phyloP scores from a whole-genome alignment of 176 grass and related monocot species.

The Oryza nivara region DNA sequence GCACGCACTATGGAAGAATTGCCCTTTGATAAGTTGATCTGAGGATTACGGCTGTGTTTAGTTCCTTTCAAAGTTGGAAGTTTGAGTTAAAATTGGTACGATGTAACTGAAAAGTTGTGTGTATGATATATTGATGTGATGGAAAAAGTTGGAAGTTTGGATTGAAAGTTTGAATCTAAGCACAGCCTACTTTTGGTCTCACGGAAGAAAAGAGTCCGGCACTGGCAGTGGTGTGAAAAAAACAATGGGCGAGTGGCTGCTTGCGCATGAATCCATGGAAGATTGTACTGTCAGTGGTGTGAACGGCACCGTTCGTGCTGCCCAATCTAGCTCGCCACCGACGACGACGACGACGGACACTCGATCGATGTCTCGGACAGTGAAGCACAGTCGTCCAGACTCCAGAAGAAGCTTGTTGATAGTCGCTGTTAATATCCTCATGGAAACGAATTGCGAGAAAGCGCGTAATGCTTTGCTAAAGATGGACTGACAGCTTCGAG shows the following conservation, averaged over 20 bases:
- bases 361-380: not conserved
- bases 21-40: constrained; percentile 27
- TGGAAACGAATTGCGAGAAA: not conserved
- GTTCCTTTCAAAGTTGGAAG: too few relatives aligned
- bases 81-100: too few relatives aligned
- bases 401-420: not conserved
- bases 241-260: constrained; percentile 3
- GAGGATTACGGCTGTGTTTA: not conserved
- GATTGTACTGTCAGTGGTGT: not conserved
- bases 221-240: not conserved
- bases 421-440: not conserved
- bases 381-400: not conserved
- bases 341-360: not conserved
- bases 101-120: too few relatives aligned
- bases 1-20: not conserved
- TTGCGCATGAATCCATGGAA: constrained; percentile 4
- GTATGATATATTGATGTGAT: too few relatives aligned
- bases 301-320: constrained; percentile 27
- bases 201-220: not conserved
- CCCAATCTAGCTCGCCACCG: not conserved
- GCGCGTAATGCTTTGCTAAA: not conserved
- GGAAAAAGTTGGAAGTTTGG: too few relatives aligned
- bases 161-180: too few relatives aligned
- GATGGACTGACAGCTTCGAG: not conserved
- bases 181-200: too few relatives aligned